Conservation (phyloP, 2,329 filamentous ascomycete species). For the Dissoconium aciculare region DNA sequence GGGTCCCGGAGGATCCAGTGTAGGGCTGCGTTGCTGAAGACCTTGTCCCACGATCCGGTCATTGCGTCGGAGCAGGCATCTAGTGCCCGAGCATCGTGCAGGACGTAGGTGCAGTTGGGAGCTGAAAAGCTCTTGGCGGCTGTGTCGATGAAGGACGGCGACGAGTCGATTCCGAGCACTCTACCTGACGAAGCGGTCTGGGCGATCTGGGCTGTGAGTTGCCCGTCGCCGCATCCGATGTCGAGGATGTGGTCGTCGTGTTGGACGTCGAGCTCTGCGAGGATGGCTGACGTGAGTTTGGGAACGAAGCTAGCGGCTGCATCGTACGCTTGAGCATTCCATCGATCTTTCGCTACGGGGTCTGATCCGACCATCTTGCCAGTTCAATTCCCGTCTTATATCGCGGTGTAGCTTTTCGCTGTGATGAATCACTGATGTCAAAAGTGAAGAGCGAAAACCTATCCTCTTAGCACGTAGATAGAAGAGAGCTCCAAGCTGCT, state of each 20-base stretch:
- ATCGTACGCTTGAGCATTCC: slow-evolving; percentile 22
- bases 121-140: slow-evolving; percentile 16
- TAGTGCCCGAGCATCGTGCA: slow-evolving; percentile 22
- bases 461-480: too few species aligned
- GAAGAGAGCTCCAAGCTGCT: too few species aligned
- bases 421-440: too few species aligned
- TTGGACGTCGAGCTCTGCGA: slow-evolving; percentile 24
- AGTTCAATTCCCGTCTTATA: too few species aligned
- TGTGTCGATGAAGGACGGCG: slow-evolving; percentile 26
- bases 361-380: too few species aligned
- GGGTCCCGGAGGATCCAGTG: slow-evolving; percentile 37
- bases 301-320: slow-evolving; percentile 29
- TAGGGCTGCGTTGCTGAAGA: slow-evolving; percentile 31
- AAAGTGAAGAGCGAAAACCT: too few species aligned
- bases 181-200: slow-evolving; percentile 12
- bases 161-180: slow-evolving; percentile 29
- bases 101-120: slow-evolving; percentile 17
- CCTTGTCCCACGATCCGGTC: slow-evolving; percentile 23
- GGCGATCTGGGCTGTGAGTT: slow-evolving; percentile 27
- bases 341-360: slow-evolving; percentile 23
- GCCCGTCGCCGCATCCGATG: slow-evolving; percentile 28
- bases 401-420: too few species aligned
- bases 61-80: slow-evolving; percentile 9
- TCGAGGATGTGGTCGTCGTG: slow-evolving; percentile 26
- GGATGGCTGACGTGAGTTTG: slow-evolving; percentile 26